Evolutionary conservation across 2,329 filamentous ascomycete species (phyloP).

Genomic region (Nigrospora osmanthi): DNA sequence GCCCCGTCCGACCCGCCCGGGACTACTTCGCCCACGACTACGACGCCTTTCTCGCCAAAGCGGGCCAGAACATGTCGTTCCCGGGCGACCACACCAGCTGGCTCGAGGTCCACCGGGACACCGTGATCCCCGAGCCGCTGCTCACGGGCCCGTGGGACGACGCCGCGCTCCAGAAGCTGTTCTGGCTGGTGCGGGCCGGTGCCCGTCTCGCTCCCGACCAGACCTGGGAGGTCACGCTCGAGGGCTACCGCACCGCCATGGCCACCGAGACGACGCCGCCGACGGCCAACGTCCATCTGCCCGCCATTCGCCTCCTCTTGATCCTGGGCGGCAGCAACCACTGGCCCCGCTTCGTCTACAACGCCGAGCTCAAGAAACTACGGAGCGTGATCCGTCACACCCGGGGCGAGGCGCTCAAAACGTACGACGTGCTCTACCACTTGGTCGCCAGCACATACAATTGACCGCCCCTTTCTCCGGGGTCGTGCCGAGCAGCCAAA

Average conservation of each 20-base stretch:
- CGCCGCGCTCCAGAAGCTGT: conserved; percentile 29
- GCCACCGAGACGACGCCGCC: not conserved
- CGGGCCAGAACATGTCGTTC: conserved; percentile 9
- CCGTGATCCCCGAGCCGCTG: conserved; percentile 30
- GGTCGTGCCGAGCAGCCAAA: no score
- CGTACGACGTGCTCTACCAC: no score
- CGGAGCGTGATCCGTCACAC: no score
- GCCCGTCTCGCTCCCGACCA: conserved; percentile 20
- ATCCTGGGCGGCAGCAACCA: conserved; percentile 1
- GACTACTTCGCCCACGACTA: conserved; percentile 16
- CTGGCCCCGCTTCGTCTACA: conserved; percentile 2
- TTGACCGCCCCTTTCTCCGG: no score
- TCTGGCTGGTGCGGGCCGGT: conserved; percentile 36
- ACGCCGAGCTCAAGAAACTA: conserved; percentile 1
- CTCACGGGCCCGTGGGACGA: conserved; percentile 34
- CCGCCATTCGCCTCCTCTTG: conserved; percentile 2
- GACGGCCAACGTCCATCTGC: conserved; percentile 2
- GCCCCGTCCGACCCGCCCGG: conserved; percentile 7
- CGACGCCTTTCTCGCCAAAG: conserved; percentile 9
- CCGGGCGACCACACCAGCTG: conserved; percentile 10
- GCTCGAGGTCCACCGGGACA: conserved; percentile 28
- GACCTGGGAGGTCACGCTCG: conserved; percentile 33
- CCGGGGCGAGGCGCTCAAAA: no score
- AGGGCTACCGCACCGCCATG: conserved; percentile 27
- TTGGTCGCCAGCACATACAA: no score